phyloP scores from a whole-genome alignment of 2,329 filamentous ascomycete species.

The Paramyrothecium roridum region DNA sequence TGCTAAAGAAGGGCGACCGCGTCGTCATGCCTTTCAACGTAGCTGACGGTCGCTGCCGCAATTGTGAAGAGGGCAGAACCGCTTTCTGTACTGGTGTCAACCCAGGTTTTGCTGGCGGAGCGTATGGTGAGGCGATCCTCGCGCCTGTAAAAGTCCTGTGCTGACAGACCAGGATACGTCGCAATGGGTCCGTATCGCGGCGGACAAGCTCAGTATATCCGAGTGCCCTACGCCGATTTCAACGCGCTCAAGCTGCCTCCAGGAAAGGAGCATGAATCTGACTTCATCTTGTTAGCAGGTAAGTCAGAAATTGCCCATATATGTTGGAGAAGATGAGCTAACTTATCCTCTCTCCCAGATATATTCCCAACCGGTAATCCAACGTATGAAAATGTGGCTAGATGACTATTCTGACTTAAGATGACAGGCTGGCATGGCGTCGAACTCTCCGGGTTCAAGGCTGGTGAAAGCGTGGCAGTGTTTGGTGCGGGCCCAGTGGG shows the following conservation, averaged over 20 bases:
- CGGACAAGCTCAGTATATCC: slow-evolving; percentile 60
- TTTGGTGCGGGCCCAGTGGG: slow-evolving; percentile 65
- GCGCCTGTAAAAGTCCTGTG: not conserved
- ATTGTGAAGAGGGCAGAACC: slow-evolving; percentile 62
- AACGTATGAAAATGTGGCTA: not conserved
- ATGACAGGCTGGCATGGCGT: slow-evolving; percentile 52
- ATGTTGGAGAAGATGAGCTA: slow-evolving; percentile 14
- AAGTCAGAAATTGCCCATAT: slow-evolving; percentile 26
- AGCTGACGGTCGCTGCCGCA: slow-evolving; percentile 59
- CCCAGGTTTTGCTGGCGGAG: slow-evolving; percentile 31
- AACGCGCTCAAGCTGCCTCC: slow-evolving; percentile 60
- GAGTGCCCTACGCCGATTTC: slow-evolving; percentile 65
- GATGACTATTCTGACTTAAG: not conserved
- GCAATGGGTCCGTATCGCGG: slow-evolving; percentile 52
- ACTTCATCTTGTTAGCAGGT: slow-evolving; percentile 51
- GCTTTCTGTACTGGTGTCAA: slow-evolving; percentile 60
- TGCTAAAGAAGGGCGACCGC: slow-evolving; percentile 60
- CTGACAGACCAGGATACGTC: slow-evolving; percentile 45
- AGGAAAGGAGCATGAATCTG: slow-evolving; percentile 58
- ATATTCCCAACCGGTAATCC: slow-evolving; percentile 28
- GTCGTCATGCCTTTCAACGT: slow-evolving; percentile 66
- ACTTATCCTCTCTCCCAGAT: slow-evolving; percentile 11
- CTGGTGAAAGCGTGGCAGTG: slow-evolving; percentile 61
- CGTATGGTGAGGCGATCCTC: slow-evolving; percentile 20
- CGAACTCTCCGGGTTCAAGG: slow-evolving; percentile 53